Evolutionary conservation across 768 basidiomycete genomes (phyloP).

Genomic region (Agaricus sinodeliciosus): DNA sequence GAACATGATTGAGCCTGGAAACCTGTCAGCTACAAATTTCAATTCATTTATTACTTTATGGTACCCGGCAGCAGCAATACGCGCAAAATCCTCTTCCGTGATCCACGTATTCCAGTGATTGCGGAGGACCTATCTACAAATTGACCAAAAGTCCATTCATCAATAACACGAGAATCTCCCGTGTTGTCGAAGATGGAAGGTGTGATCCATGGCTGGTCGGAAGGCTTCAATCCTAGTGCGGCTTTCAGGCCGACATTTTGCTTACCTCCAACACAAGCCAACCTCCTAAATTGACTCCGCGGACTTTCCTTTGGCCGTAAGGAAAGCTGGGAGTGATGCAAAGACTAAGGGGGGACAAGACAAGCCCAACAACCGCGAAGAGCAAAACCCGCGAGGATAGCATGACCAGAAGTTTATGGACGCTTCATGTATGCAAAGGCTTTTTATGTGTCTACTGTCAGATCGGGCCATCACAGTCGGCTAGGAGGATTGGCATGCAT

Average conservation of each 20-base stretch:
- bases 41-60: constrained; percentile 13
- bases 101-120: constrained; percentile 84
- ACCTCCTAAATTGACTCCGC: constrained; percentile 78
- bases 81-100: constrained; percentile 70
- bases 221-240: constrained; percentile 9
- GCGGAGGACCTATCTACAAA: constrained; percentile 46
- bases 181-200: constrained; percentile 71
- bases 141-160: constrained; percentile 75
- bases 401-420: neutral
- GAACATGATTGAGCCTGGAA: constrained; percentile 73
- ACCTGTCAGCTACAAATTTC: constrained; percentile 5
- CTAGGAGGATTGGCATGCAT: neutral
- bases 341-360: neutral
- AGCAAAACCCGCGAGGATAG: neutral
- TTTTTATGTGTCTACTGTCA: neutral
- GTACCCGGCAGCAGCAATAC: constrained; percentile 72
- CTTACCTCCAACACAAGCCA: constrained; percentile 43
- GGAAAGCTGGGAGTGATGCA: constrained; percentile 37
- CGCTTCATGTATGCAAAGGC: neutral
- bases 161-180: constrained; percentile 49
- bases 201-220: constrained; percentile 70
- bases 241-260: neutral
- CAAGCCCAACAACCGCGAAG: neutral
- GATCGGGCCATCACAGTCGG: neutral
- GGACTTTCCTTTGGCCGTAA: constrained; percentile 67